Conservation (phyloP, 2,329 filamentous ascomycete genomes). For the Tolypocladium album region DNA sequence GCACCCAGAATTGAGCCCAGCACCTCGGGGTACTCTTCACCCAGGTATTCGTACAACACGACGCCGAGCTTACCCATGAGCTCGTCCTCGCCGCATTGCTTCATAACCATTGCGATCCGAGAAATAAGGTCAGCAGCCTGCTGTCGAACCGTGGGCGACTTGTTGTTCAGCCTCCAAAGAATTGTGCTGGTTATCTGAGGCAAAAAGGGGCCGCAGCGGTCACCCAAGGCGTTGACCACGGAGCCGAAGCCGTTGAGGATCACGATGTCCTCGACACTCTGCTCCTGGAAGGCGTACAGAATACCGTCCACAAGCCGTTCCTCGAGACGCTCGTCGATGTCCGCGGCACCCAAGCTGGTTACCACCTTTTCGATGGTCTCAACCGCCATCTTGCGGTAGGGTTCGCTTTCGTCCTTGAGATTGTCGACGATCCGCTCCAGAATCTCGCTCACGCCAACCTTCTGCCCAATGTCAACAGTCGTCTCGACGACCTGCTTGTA, state of each 20-base stretch:
- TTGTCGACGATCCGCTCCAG: conserved; percentile 88
- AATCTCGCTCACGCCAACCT: conserved; percentile 95
- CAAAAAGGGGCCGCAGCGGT: conserved; percentile 89
- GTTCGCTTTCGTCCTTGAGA: conserved; percentile 94
- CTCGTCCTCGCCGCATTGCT: conserved; percentile 92
- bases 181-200: conserved; percentile 96
- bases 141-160: conserved; percentile 90
- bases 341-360: conserved; percentile 82
- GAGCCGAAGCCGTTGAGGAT: conserved; percentile 98
- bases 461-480: conserved; percentile 91
- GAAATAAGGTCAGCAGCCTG: conserved; percentile 95
- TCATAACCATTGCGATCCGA: conserved; percentile 97
- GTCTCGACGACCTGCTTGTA: conserved; percentile 97
- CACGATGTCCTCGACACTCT: conserved; percentile 90
- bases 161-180: conserved; percentile 94
- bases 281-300: conserved; percentile 92
- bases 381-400: conserved; percentile 98
- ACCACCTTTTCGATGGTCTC: conserved; percentile 97
- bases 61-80: conserved; percentile 92
- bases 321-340: conserved; percentile 85
- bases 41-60: conserved; percentile 94
- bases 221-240: conserved; percentile 89
- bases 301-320: conserved; percentile 93
- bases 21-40: conserved; percentile 97
- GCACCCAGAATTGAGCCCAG: conserved; percentile 93